Conservation (phyloP, 192 early-diverging fungal genomes). For the Coemansia sp. region DNA sequence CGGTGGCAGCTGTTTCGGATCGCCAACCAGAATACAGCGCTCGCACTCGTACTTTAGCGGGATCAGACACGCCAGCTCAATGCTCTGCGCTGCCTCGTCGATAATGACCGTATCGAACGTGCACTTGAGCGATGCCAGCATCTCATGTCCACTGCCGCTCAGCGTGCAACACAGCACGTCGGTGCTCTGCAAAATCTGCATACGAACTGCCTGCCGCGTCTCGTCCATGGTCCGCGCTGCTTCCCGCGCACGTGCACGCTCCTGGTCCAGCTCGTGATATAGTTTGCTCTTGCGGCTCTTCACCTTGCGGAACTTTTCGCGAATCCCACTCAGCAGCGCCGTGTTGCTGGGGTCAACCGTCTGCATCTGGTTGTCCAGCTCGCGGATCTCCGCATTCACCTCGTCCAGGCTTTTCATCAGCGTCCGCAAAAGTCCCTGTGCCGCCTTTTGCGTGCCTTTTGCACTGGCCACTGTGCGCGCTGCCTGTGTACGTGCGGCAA, state of each 20-base stretch:
- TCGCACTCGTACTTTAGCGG: conserved; percentile 80
- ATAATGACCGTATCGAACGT: conserved; percentile 86
- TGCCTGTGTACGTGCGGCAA: conserved; percentile 10
- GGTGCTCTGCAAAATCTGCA: conserved; percentile 68
- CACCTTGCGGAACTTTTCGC: conserved; percentile 12
- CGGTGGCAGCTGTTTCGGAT: conserved; percentile 91
- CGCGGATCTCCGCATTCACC: conserved; percentile 23
- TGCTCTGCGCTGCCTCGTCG: conserved; percentile 93
- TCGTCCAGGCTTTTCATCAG: conserved; percentile 22
- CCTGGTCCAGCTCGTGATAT: conserved; percentile 12
- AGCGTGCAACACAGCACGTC: conserved; percentile 87
- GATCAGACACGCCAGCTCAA: conserved; percentile 84
- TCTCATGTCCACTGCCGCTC: conserved; percentile 82
- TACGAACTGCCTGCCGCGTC: conserved; percentile 55
- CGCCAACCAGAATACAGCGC: conserved; percentile 86
- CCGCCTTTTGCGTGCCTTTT: conserved; percentile 13
- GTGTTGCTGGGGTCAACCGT: conserved; percentile 21
- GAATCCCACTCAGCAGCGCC: conserved; percentile 16
- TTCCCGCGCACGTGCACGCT: conserved; percentile 44
- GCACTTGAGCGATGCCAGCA: conserved; percentile 61
- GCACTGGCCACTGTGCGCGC: conserved; percentile 10
- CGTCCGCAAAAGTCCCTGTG: conserved; percentile 9
- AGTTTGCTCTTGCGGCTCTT: conserved; percentile 16
- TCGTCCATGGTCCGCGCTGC: conserved; percentile 48
- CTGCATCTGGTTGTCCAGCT: conserved; percentile 20